phyloP scores from a whole-genome alignment of 208 protist species.

The Porcisia deanei region DNA sequence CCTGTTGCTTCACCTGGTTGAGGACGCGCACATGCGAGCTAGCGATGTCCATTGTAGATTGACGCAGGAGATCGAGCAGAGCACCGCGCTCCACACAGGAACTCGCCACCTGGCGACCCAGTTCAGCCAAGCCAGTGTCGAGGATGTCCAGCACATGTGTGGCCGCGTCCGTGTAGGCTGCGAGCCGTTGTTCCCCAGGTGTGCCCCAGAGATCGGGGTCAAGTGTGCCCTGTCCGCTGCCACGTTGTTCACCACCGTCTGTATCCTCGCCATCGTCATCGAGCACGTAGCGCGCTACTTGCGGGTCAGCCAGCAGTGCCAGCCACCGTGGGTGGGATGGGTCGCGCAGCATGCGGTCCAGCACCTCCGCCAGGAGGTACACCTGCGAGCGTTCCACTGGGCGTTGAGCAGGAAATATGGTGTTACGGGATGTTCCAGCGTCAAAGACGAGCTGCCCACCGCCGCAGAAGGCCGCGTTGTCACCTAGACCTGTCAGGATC shows the following conservation, averaged over 20 bases:
- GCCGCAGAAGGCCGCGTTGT: background rate
- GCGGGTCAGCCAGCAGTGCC: conserved; percentile 52
- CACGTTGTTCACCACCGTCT: background rate
- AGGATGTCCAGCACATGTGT: conserved; percentile 58
- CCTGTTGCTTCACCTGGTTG: conserved; percentile 60
- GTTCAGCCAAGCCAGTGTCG: conserved; percentile 75
- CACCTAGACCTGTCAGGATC: background rate
- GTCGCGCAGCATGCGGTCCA: conserved; percentile 80
- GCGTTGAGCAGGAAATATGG: conserved; percentile 64
- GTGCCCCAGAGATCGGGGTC: conserved; percentile 32
- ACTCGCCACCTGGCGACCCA: conserved; percentile 68
- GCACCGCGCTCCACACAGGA: conserved; percentile 81
- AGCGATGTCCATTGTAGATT: conserved; percentile 67
- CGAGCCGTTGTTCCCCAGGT: conserved; percentile 47
- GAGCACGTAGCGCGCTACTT: conserved; percentile 62
- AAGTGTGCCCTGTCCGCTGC: conserved; percentile 26
- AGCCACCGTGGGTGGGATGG: conserved; percentile 47
- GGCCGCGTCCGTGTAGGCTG: conserved; percentile 65
- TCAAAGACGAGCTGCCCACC: background rate
- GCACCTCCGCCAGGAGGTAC: conserved; percentile 77
- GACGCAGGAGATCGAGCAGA: conserved; percentile 75
- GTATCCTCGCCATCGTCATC: conserved; percentile 12
- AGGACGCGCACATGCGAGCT: conserved; percentile 61
- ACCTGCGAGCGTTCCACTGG: conserved; percentile 79
- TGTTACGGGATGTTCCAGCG: conserved; percentile 1